Evolutionary conservation across 345 rosid genomes (phyloP).

Genomic region (Kernera saxatilis): DNA sequence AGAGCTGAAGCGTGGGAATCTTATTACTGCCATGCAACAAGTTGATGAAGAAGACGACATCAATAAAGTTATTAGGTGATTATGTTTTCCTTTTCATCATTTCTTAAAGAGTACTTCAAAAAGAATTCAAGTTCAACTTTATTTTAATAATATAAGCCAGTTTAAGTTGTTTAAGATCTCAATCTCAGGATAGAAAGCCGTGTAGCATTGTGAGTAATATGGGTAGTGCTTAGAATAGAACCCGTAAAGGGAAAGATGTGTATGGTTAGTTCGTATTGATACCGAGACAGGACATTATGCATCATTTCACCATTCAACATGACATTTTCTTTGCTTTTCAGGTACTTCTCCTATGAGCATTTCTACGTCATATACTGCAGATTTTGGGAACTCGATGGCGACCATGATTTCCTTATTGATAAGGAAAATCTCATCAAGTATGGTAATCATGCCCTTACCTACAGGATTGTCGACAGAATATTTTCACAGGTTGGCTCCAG

Average conservation of each 20-base stretch:
- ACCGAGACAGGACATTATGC: not conserved
- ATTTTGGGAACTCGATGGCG: slow-evolving; percentile 79
- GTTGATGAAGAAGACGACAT: slow-evolving; percentile 92
- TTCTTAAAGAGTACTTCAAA: not conserved
- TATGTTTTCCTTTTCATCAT: not conserved
- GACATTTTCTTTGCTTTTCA: slow-evolving; percentile 25
- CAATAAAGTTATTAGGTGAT: slow-evolving; percentile 81
- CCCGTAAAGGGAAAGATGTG: not conserved
- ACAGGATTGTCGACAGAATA: slow-evolving; percentile 81
- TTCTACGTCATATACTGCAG: slow-evolving; percentile 83
- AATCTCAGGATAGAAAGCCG: not conserved
- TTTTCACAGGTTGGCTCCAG: slow-evolving; percentile 69
- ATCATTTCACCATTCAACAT: not conserved
- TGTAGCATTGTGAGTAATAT: not conserved
- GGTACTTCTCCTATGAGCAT: slow-evolving; percentile 94
- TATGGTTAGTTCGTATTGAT: not conserved
- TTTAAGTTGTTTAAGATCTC: not conserved
- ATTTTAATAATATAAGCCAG: no score
- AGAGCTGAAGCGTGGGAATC: slow-evolving; percentile 87
- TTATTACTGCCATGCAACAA: slow-evolving; percentile 78
- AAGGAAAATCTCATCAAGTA: slow-evolving; percentile 75
- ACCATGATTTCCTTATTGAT: slow-evolving; percentile 78
- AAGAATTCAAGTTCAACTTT: not conserved
- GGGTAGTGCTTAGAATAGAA: not conserved
- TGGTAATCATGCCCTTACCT: slow-evolving; percentile 80